Evolutionary conservation across 2,329 filamentous ascomycete species (phyloP).

Genomic region (Atkinsonella hypoxylon): DNA sequence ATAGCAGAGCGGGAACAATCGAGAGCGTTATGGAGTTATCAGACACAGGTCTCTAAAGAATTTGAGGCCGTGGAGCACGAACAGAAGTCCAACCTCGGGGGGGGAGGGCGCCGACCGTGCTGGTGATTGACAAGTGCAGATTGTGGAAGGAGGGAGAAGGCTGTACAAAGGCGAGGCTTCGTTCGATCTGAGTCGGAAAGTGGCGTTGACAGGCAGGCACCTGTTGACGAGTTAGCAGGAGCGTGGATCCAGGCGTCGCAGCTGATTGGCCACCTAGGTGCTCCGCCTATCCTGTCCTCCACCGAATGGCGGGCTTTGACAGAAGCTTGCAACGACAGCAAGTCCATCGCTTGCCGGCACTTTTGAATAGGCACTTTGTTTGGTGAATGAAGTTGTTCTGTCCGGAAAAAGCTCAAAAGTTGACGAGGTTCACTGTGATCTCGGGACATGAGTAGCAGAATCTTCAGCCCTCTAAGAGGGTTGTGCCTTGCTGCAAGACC

Average conservation of each 20-base stretch:
- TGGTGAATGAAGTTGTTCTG: not conserved
- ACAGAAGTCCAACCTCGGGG: not conserved
- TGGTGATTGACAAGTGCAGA: not conserved
- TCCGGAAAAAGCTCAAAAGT: not conserved
- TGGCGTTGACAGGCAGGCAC: constrained; percentile 1
- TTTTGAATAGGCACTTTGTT: too few species aligned
- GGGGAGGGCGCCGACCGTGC: not conserved
- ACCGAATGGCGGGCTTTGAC: not conserved
- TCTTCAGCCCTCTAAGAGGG: not conserved
- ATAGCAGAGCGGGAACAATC: not conserved
- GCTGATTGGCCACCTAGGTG: not conserved
- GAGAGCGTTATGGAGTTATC: not conserved
- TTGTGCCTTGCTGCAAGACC: not conserved
- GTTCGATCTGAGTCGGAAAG: constrained; percentile 2
- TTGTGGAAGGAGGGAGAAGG: constrained; percentile 4
- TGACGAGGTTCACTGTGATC: not conserved
- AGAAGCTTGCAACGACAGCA: not conserved
- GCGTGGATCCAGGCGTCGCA: not conserved
- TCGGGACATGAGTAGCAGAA: not conserved
- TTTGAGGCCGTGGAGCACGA: not conserved
- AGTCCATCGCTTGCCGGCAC: not conserved
- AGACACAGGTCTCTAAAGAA: too few species aligned
- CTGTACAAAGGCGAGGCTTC: not conserved
- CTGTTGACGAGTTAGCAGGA: not conserved
- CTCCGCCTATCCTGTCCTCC: not conserved